Evolutionary conservation across 2,329 filamentous ascomycete species (phyloP).

Genomic region (Aspergillus flavus): DNA sequence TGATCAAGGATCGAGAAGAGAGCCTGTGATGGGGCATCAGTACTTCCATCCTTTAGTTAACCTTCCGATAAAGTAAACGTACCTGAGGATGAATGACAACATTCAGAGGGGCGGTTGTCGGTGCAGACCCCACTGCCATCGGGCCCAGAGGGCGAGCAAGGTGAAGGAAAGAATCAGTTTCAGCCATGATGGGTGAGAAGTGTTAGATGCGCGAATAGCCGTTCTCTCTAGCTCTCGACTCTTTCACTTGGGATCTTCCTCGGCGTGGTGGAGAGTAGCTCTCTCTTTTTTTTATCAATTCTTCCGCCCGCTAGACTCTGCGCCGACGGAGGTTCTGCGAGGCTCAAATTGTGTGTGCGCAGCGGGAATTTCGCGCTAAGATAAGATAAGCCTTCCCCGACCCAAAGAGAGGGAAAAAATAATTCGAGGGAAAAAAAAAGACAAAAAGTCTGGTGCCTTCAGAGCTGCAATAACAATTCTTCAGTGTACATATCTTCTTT

Average conservation of each 20-base stretch:
- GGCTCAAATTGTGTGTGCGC: conserved; percentile 45
- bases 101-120: conserved; percentile 85
- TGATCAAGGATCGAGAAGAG: conserved; percentile 78
- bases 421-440: neutral
- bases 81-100: conserved; percentile 96
- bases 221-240: conserved; percentile 6
- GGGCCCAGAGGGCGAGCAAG: conserved; percentile 90
- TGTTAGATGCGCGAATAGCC: neutral
- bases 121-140: conserved; percentile 74
- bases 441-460: neutral
- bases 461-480: neutral
- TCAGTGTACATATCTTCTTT: neutral
- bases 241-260: conserved; percentile 31
- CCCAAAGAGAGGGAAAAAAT: conserved; percentile 13
- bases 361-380: conserved; percentile 51
- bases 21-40: conserved; percentile 47
- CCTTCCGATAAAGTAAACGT: conserved; percentile 36
- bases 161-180: conserved; percentile 86
- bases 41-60: conserved; percentile 6
- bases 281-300: conserved; percentile 33
- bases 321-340: conserved; percentile 28
- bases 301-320: conserved; percentile 28
- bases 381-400: conserved; percentile 44
- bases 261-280: conserved; percentile 35
- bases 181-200: conserved; percentile 70